phyloP scores from a whole-genome alignment of 129 eudicot species.

The Erigeron canadensis region DNA sequence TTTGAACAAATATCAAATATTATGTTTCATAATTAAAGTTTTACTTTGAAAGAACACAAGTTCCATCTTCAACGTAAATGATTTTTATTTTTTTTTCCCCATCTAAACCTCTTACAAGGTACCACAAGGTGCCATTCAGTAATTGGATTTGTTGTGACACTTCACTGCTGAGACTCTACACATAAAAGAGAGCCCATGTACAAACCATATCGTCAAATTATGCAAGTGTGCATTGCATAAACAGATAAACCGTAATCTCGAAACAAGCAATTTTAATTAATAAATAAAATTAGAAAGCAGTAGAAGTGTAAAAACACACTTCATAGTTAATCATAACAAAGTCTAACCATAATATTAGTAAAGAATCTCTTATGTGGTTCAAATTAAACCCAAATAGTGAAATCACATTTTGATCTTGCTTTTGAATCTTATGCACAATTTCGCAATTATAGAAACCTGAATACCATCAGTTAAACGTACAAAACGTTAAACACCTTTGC shows the following conservation, averaged over 20 bases:
- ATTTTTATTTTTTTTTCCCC: no score
- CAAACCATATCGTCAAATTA: neutral
- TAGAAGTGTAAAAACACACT: neutral
- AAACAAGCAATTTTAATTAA: neutral
- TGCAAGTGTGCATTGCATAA: neutral
- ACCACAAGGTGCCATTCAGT: neutral
- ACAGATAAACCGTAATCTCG: neutral
- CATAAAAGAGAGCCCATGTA: neutral
- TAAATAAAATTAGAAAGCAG: neutral
- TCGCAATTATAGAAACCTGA: conserved; percentile 15
- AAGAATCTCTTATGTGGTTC: conserved; percentile 7
- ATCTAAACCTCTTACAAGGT: no score
- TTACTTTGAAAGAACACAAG: no score
- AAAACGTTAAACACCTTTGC: conserved; percentile 7
- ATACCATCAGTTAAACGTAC: conserved; percentile 9
- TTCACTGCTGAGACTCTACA: neutral
- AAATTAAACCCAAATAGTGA: neutral
- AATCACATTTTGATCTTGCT: conserved; percentile 24
- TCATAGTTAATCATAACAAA: neutral
- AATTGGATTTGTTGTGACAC: neutral
- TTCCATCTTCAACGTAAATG: no score
- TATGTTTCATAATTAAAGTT: no score
- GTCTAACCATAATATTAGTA: neutral
- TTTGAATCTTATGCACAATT: conserved; percentile 32
- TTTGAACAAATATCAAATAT: no score